These are phyloP conservation scores for Suhomyces atakaporum DNA, from an alignment of 1,139 yeast genomes.

Conservation along the genomic window DNA sequence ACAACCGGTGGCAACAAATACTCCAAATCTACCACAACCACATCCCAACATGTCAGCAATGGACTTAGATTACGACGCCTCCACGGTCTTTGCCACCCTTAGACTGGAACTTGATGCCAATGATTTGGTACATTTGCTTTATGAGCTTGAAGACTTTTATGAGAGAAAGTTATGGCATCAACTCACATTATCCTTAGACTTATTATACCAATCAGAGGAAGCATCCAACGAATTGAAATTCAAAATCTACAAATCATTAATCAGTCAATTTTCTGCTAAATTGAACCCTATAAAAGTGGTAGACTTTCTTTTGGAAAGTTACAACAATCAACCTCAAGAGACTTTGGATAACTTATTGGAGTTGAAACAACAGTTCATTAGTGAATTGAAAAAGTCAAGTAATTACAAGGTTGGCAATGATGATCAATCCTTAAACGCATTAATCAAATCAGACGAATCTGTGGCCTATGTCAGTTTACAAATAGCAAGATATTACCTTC, in stretches of 20 bases:
- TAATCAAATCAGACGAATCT: constrained; percentile 43
- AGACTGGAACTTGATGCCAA: constrained; percentile 70
- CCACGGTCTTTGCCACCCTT: constrained; percentile 68
- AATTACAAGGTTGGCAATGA: constrained; percentile 27
- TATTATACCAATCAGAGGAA: constrained; percentile 49
- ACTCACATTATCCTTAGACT: constrained; percentile 68
- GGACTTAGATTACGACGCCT: constrained; percentile 49
- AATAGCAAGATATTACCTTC: constrained; percentile 69
- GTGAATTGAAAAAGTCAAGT: constrained; percentile 28
- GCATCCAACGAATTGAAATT: constrained; percentile 45
- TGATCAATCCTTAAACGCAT: constrained; percentile 37
- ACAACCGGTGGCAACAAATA: constrained; percentile 8
- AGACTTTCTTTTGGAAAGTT: constrained; percentile 63
- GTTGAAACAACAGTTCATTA: constrained; percentile 52
- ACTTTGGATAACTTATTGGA: constrained; percentile 58
- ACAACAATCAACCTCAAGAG: constrained; percentile 46
- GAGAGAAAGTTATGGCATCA: constrained; percentile 83
- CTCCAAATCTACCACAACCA: constrained; percentile 1
- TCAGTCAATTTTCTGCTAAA: constrained; percentile 64
- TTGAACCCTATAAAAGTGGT: constrained; percentile 80
- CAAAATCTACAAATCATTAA: constrained; percentile 71
- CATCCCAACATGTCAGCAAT: constrained; percentile 23
- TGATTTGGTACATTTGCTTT: constrained; percentile 61
- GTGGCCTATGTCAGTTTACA: constrained; percentile 71
- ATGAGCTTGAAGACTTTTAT: constrained; percentile 80